Evolutionary conservation across 2,329 filamentous ascomycete species (phyloP), one percentile per base, ranked within the genome.

Genomic region (Alternaria gansuensis): DNA sequence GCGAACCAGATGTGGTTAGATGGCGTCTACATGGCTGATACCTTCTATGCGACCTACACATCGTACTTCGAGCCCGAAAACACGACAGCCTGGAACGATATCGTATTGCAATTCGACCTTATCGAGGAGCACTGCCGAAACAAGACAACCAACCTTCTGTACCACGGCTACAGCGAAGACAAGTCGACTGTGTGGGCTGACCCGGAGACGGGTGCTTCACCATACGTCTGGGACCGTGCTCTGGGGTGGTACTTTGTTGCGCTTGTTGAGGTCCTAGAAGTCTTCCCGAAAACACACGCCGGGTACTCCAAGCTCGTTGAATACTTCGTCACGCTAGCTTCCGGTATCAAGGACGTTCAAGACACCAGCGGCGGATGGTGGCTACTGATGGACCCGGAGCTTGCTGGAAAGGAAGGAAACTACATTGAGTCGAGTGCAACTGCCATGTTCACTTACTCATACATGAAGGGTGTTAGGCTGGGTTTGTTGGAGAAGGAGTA

Each of bases 391-490:
- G 81, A 81, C 64, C 78, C 81, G 56, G 72, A 79, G 26, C 82
- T 83, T 54, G 79, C 71, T 9, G 72, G 74, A 6, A 67, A 59
- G 37, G 62, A 79, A 44, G 84, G 84, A 2, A 88, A 89, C 71
- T 88, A 85, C 70, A 82, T 88, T 46, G 84, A 88, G 75, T 84
- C 83, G 33, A 86, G 84, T 31, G 85, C 81, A 7, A 83, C 83
- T 2, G 85, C 84, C 3, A 85, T 88, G 72, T 78, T 78, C 57
- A 69, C 74, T 2, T 77, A 76, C 60, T 68, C 67, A 7, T 75
- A 72, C 59, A 60, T 75, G 57, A 78, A 78, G 68, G 75, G 74
- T 13, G 61, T 74, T 11, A 65, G 75, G 43, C 66, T 67, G 4
- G 75, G 75, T 7, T 60, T 77, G 59, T 57, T 78, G 53, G 68